Base-by-base conservation (phyloP, 192 early-diverging fungal species). In the Rhizoclosmatium sp. region DNA sequence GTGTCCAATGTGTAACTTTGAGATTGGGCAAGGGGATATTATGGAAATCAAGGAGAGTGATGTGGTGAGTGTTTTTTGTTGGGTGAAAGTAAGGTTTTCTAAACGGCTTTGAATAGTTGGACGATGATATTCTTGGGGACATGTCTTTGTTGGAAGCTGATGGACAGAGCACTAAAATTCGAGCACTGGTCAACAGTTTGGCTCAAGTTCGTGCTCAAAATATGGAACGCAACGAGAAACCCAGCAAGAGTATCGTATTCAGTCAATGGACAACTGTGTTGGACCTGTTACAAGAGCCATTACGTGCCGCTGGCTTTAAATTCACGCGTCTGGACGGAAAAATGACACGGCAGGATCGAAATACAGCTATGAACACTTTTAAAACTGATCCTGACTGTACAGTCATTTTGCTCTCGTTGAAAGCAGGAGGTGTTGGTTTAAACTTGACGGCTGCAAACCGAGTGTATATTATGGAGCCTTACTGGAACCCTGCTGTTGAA, bases 261-360 rank as follows among this genome's bases (percentile, higher is more conserved):
- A 97, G 96, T 21, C 97, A 99, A 81, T 99, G 94, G 86, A 97
- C 95, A 1, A 83, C 83, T 4, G 82, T 85, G 74, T 83, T 90
- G 39, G 82, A 86, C 42, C 77, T 89, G 19, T 47, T 81, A 7
- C 78, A 81, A 42, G 41, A 65, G 48, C 76, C 70, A 39, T 59
- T 81, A 2, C 59, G 85, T n/a, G 60, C 81, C 4, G 61, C 39
- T 47, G 81, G 81, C 3, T 81, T 91, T 59, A 75, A 61, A 56
- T 85, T 80, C 65, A 72, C 54, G 4, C 78, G 85, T 12, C 73
- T 91, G 45, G 87, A 88, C 76, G 90, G 90, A 31, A 82, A 87
- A 72, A 89, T 89, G 87, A 69, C 61, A 41, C 82, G 89, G 4
- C 71, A 72, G 59, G 86, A 90, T 16, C 89, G 94, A 23, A 87